These are phyloP conservation scores for Dactylorhiza incarnata DNA, from an alignment of 106 monocot genomes.

Conservation along the genomic window DNA sequence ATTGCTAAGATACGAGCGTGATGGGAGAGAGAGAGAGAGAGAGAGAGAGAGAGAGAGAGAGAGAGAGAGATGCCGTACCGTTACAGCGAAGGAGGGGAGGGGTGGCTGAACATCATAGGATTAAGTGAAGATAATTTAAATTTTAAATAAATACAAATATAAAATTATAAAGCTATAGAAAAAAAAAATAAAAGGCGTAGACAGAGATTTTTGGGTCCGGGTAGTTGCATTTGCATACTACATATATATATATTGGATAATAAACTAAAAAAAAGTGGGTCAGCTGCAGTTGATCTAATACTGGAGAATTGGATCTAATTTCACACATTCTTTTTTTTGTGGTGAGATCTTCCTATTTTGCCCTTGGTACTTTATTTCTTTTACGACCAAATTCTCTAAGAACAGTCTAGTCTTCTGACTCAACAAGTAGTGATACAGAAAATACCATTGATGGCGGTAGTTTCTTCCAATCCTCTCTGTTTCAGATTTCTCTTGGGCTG, in stretches of 20 bases:
- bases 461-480: too few species aligned
- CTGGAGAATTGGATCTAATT: too few species aligned
- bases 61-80: not conserved
- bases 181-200: not conserved
- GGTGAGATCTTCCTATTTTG: too few species aligned
- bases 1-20: not conserved
- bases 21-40: not conserved
- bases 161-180: not conserved
- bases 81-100: not conserved
- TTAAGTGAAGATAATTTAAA: not conserved
- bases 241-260: not conserved
- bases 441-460: too few species aligned
- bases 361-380: too few species aligned
- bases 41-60: slow-evolving; percentile 2
- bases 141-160: not conserved
- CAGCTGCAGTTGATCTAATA: too few species aligned
- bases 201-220: not conserved
- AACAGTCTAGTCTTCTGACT: too few species aligned
- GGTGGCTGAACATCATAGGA: not conserved
- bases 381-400: too few species aligned
- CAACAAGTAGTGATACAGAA: too few species aligned
- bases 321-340: too few species aligned
- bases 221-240: not conserved
- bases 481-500: too few species aligned
- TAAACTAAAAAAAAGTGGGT: too few species aligned